phyloP scores from a whole-genome alignment of 192 early-diverging fungal genomes.

The Chytriomyces confervae region DNA sequence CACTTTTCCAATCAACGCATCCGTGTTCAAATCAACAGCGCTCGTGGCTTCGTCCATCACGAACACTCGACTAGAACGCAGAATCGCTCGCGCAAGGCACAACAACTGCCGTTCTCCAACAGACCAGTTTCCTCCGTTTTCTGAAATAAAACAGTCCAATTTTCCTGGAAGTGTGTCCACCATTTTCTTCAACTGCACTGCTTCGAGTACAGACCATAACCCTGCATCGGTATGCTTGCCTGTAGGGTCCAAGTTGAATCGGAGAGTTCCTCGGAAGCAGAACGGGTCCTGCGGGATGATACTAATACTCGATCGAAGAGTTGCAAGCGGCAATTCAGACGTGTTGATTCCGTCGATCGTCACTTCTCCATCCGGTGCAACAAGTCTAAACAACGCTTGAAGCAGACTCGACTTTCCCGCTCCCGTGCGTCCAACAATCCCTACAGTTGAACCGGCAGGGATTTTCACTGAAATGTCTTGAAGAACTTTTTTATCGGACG shows the following conservation, averaged over 20 bases:
- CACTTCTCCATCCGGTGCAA: conserved; percentile 39
- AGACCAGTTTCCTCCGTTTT: conserved; percentile 76
- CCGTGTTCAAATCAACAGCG: conserved; percentile 45
- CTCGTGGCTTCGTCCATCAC: conserved; percentile 51
- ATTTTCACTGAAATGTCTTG: conserved; percentile 65
- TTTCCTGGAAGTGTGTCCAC: conserved; percentile 22
- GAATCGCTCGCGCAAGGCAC: conserved; percentile 76
- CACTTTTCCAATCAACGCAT: conserved; percentile 42
- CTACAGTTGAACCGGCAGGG: conserved; percentile 73
- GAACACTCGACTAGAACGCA: conserved; percentile 56
- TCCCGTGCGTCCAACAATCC: conserved; percentile 86
- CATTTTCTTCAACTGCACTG: conserved; percentile 56
- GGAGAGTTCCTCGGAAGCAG: conserved; percentile 67
- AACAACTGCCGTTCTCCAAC: conserved; percentile 85
- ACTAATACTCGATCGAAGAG: conserved; percentile 36
- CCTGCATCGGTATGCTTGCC: conserved; percentile 63
- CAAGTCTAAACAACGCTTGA: conserved; percentile 43
- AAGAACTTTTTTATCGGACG: conserved; percentile 53
- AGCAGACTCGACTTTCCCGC: conserved; percentile 77
- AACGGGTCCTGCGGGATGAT: conserved; percentile 48
- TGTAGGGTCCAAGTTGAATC: conserved; percentile 81
- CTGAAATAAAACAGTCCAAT: conserved; percentile 81
- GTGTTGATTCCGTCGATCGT: conserved; percentile 51
- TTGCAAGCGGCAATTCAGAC: conserved; percentile 3
- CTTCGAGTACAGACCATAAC: conserved; percentile 71